A percentile compares a stretch with the other conserved stretches of the same genome.
Conservation (phyloP, 2,329 filamentous ascomycete species). For the Hortaea sp. region DNA sequence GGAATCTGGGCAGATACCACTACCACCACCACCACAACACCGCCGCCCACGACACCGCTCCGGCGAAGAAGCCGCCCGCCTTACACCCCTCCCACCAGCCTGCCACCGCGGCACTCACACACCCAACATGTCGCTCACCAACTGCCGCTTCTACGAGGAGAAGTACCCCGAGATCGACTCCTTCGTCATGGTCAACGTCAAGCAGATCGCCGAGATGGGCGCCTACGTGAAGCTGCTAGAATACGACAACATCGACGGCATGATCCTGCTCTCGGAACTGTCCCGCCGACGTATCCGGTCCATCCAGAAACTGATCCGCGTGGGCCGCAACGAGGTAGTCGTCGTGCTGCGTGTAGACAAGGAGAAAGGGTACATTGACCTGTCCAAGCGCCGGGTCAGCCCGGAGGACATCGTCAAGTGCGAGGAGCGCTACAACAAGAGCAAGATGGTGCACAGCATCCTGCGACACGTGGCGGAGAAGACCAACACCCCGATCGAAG, state of each 20-base stretch:
- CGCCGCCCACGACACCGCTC: too few relatives aligned
- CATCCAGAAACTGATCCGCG: constrained; percentile 98
- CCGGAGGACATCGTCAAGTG: constrained; percentile 97
- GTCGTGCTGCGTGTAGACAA: constrained; percentile 98
- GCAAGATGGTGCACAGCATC: constrained; percentile 98
- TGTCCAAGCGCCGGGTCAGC: constrained; percentile 95
- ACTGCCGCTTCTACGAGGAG: constrained; percentile 95
- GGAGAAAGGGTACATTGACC: constrained; percentile 98
- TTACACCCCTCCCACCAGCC: not conserved
- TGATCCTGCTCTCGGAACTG: constrained; percentile 96
- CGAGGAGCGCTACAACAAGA: constrained; percentile 99
- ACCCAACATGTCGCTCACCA: constrained; percentile 80
- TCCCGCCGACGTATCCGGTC: constrained; percentile 95
- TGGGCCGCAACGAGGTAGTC: constrained; percentile 96
- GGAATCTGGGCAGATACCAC: too few relatives aligned
- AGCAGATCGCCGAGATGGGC: constrained; percentile 99
- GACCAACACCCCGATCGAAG: constrained; percentile 86
- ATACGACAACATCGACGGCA: constrained; percentile 99
- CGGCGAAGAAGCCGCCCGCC: too few relatives aligned
- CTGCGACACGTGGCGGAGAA: constrained; percentile 98
- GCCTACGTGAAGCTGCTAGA: constrained; percentile 99
- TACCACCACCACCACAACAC: too few relatives aligned
- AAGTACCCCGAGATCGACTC: constrained; percentile 97
- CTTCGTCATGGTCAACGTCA: constrained; percentile 99
- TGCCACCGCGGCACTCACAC: not conserved